Evolutionary conservation across 345 rosid species (phyloP).

Genomic region (Geranium rotundifolium): DNA sequence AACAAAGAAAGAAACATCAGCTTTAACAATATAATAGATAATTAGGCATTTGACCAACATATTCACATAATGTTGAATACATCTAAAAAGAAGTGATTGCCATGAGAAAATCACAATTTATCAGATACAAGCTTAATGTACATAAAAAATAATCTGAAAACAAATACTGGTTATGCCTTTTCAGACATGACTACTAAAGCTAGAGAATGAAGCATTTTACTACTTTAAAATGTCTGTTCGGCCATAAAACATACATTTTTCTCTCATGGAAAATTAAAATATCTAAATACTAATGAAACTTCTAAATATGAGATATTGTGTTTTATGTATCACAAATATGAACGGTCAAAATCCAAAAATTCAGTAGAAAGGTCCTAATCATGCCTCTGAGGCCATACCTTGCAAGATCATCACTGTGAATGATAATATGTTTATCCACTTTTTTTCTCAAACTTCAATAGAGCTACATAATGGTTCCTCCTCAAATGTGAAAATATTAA

Average conservation of each 20-base stretch:
- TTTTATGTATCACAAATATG: no score
- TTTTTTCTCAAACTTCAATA: not conserved
- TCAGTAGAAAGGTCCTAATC: not conserved
- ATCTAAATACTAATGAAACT: not conserved
- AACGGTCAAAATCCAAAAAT: no score
- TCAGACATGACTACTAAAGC: slow-evolving; percentile 1
- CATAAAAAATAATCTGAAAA: not conserved
- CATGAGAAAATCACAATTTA: not conserved
- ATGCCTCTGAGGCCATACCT: not conserved
- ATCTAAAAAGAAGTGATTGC: not conserved
- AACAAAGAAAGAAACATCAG: not conserved
- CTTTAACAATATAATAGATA: not conserved
- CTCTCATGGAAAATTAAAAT: not conserved
- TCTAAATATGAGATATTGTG: not conserved
- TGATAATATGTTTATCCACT: not conserved
- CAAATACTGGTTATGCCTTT: not conserved
- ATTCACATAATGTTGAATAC: not conserved
- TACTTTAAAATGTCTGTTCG: not conserved
- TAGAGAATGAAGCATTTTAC: slow-evolving; percentile 3
- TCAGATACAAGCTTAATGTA: not conserved
- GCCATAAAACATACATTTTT: slow-evolving; percentile 2
- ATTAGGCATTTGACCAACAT: not conserved
- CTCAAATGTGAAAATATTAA: not conserved
- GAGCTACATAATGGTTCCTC: not conserved
- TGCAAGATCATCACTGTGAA: not conserved